Evolutionary conservation across 257 asterid genomes (phyloP), one percentile per base, ranked within the genome.

Genomic region (Eustoma russellianum): DNA sequence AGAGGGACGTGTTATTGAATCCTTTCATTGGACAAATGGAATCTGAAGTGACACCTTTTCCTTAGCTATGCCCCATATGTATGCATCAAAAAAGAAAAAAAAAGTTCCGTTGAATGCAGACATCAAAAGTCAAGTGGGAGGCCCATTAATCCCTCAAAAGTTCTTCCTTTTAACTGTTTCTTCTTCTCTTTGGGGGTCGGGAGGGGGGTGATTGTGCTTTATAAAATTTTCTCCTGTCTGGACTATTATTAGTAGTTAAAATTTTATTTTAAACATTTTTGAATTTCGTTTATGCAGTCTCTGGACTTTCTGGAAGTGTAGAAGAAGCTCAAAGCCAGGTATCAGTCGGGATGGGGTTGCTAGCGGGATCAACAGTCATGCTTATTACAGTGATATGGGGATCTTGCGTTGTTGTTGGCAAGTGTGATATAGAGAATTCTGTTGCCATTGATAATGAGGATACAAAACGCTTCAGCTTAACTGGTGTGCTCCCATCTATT

Each of bases 321-420:
- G 89, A 85, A 59, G 67, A 65, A 40, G 96, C 94, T 33, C 96
- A 83, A 72, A 70, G 80, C 64, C 93, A 87, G 75, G 96, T 87
- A 14, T 84, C 92, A 6, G 89, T 83, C 17, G 96, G 94, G 54
- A 83, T 83, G 83, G 96, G 93, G 18, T 76, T 87, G 65, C 60
- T 83, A 34, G 96, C 94, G 52, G 96, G 96, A 16, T 87, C 96
- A 17, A 83, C 94, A 14, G 88, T 87, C 55, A 79, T 83, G 94
- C 88, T 81, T 56, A 75, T 87, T 48, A 87, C 96, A 18, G 70
- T 80, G 6, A 71, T 79, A 57, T 87, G 96, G 96, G 94, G 96
- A 6, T 74, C 85, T 61, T 87, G 96, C 65, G 55, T 85, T 66
- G 5, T 81, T 33, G 86, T 82, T 24, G 96, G 96, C 52, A 86